These are phyloP conservation scores for Phyllosticta capitalensis DNA, from an alignment of 2,329 filamentous ascomycete genomes.

Conservation along the genomic window DNA sequence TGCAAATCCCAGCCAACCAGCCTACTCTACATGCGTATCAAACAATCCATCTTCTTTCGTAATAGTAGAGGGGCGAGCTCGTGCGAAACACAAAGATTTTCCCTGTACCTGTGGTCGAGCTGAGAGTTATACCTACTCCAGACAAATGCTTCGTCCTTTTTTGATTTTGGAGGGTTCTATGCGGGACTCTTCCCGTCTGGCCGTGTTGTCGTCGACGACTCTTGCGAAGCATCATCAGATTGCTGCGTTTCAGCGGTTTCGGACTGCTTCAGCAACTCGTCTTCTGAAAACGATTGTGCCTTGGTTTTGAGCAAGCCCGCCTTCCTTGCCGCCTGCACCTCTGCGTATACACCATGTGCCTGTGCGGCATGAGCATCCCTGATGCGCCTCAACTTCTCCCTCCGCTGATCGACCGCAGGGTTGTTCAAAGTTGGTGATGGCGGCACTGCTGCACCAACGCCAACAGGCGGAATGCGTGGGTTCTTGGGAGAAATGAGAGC, in stretches of 20 bases:
- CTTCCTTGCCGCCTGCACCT: conserved; percentile 4
- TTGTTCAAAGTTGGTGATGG: neutral
- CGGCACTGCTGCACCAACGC: neutral
- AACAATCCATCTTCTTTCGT: neutral
- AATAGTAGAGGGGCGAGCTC: neutral
- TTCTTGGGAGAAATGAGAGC: neutral
- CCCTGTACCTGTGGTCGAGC: neutral
- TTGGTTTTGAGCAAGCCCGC: neutral
- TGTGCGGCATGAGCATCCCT: conserved; percentile 2
- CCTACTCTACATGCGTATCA: neutral
- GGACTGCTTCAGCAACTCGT: neutral
- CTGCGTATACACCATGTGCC: conserved; percentile 1
- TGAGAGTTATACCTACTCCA: neutral
- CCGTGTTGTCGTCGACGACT: neutral
- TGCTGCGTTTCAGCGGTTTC: neutral
- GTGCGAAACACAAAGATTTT: neutral
- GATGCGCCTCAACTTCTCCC: conserved; percentile 5
- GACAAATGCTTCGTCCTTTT: neutral
- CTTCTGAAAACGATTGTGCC: neutral
- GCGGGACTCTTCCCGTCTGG: neutral
- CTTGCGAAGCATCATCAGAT: neutral
- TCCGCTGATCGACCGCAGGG: neutral
- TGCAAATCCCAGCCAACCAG: conserved; percentile 1
- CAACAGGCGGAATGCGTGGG: neutral
- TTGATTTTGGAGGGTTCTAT: too few relatives aligned